Conservation (phyloP, 257 asterid species). For the Eustoma russellianum region DNA sequence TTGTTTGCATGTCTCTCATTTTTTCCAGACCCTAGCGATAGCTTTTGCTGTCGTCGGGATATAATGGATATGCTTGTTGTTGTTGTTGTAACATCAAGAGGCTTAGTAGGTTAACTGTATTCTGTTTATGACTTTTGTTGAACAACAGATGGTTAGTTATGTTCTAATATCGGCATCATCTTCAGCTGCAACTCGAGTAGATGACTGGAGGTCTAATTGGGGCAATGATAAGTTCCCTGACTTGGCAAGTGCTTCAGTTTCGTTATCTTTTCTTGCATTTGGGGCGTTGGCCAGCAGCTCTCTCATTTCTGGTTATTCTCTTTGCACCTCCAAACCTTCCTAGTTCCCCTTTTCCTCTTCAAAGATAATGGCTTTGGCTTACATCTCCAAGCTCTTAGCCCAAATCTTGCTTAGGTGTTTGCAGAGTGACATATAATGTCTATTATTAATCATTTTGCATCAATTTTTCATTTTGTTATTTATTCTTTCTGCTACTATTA, state of each 20-base stretch:
- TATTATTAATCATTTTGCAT: too few relatives aligned
- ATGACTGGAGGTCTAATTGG: slow-evolving; percentile 78
- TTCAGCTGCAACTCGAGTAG: slow-evolving; percentile 61
- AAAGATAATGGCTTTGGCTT: too few relatives aligned
- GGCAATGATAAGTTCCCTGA: slow-evolving; percentile 81
- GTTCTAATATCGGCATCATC: slow-evolving; percentile 94
- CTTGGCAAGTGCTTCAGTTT: slow-evolving; percentile 66
- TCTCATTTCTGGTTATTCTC: slow-evolving; percentile 70
- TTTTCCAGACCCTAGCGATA: too few relatives aligned
- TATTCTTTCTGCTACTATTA: too few relatives aligned
- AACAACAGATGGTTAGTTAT: slow-evolving; percentile 60
- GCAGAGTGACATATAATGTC: too few relatives aligned
- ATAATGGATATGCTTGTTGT: neutral
- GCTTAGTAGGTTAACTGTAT: neutral
- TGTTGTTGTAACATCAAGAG: neutral
- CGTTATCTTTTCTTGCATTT: slow-evolving; percentile 73
- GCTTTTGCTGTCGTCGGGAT: too few relatives aligned
- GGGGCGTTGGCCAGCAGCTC: slow-evolving; percentile 62
- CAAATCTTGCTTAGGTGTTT: too few relatives aligned
- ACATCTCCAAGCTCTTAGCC: too few relatives aligned
- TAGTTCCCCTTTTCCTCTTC: slow-evolving; percentile 6
- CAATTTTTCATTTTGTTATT: too few relatives aligned
- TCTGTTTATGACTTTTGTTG: neutral
- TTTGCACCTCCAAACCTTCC: slow-evolving; percentile 39
- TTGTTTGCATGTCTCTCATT: too few relatives aligned